A percentile compares a stretch with the other conserved stretches of the same genome.
phyloP scores from a whole-genome alignment of 495 filamentous ascomycete genomes.

The Neurospora sp. region DNA sequence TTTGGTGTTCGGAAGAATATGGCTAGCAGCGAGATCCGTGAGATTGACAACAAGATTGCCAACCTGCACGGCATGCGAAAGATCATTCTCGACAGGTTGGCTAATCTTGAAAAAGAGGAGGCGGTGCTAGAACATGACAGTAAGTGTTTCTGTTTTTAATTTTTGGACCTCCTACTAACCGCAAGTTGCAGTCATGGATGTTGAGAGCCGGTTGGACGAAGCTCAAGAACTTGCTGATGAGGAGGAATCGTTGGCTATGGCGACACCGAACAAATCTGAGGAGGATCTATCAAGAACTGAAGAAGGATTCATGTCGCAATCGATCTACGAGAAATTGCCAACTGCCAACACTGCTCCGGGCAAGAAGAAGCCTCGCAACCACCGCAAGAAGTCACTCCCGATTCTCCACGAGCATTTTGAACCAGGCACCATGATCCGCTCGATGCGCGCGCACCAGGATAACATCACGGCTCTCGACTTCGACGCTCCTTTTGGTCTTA shows the following conservation, averaged over 20 bases:
- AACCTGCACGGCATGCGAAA: slow-evolving; percentile 90
- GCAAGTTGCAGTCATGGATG: slow-evolving; percentile 52
- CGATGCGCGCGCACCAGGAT: slow-evolving; percentile 82
- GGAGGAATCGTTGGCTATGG: slow-evolving; percentile 43
- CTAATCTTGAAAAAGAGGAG: slow-evolving; percentile 86
- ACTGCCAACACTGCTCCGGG: slow-evolving; percentile 41
- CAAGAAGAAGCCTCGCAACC: slow-evolving; percentile 55
- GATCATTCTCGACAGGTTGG: slow-evolving; percentile 84
- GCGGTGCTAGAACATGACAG: slow-evolving; percentile 79
- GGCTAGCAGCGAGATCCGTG: slow-evolving; percentile 89
- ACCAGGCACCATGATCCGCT: slow-evolving; percentile 78
- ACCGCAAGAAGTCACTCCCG: slow-evolving; percentile 72
- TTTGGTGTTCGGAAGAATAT: slow-evolving; percentile 91
- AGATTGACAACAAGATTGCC: slow-evolving; percentile 93
- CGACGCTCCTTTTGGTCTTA: slow-evolving; percentile 88
- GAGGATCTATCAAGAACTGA: slow-evolving; percentile 43
- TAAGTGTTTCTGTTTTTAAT: slow-evolving; percentile 27
- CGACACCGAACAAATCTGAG: slow-evolving; percentile 47
- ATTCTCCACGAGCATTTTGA: slow-evolving; percentile 93
- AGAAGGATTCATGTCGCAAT: slow-evolving; percentile 90
- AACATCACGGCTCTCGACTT: slow-evolving; percentile 87
- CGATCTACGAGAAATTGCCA: slow-evolving; percentile 88
- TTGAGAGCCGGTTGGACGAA: slow-evolving; percentile 81
- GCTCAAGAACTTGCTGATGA: slow-evolving; percentile 67
- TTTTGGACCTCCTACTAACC: slow-evolving; percentile 11